Base-by-base conservation (phyloP, 441 rosid genomes). In the Gossypium davidsonii region DNA sequence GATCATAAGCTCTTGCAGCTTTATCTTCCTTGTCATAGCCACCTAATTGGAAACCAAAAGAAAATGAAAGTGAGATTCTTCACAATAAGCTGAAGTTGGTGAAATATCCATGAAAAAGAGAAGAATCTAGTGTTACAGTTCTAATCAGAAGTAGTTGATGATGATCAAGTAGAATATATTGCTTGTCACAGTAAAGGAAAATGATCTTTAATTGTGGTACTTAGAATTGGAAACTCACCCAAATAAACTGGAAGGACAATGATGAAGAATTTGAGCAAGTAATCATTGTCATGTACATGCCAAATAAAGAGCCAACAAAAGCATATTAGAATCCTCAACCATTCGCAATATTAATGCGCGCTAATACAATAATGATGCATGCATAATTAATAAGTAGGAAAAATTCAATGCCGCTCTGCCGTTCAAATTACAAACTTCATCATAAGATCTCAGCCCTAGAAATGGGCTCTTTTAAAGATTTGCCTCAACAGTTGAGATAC, bases 11-110 rank as follows among this genome's bases (percentile, higher is more conserved):
- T 84, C 93, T 84, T 12, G 99, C 97, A 68, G 99, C 97, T 80
- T 89, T 95, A 20, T 95, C 98, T 78, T 95, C 99, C 77, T 85
- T 92, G 80, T 95, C 99, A 83, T 95, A 95, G 17, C 99, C 99
- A 79, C 99, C 99, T 89, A 37, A 63, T n/a, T 42, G 23, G 17
- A 64, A 23, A 39, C 9, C 42, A 37, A 69, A 56, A 46, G 26
- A 70, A 67, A 18, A 64, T 39, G 63, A 66, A 59, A 42, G 72
- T 39, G 31, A 57, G 9, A 4, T 58, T 74, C 79, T 68, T 53
- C 72, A 48, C 4, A 12, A 12, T 46, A 6, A 23, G 53, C 12
- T 44, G 7, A 71, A 56, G 37, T 67, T 0, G 39, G 77, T 48
- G 51, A 65, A 49, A 66, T 51, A 49, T 62, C 52, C 73, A 76